Conservation (phyloP, 306 rosid genomes). For the Prunus fruticosa region DNA sequence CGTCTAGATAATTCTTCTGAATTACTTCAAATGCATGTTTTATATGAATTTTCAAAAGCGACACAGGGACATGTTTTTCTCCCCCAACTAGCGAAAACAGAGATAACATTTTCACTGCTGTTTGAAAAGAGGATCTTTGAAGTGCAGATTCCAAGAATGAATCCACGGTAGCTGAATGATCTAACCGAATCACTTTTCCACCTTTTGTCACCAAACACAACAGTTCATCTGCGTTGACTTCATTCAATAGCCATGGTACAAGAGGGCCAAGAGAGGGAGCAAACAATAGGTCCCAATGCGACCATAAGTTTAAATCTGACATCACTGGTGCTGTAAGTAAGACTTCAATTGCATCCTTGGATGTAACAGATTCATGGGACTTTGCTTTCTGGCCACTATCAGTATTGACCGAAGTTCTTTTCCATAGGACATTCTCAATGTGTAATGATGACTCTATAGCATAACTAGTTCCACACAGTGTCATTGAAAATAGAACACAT, state of each 20-base stretch:
- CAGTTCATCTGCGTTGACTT: constrained; percentile 57
- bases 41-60: constrained; percentile 75
- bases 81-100: constrained; percentile 71
- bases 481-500: constrained; percentile 64
- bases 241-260: constrained; percentile 69
- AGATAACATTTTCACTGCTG: constrained; percentile 73
- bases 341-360: constrained; percentile 62
- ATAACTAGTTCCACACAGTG: constrained; percentile 43
- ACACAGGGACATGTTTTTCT: constrained; percentile 56
- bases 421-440: constrained; percentile 34
- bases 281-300: constrained; percentile 85
- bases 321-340: constrained; percentile 76
- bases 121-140: constrained; percentile 70
- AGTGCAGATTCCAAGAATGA: constrained; percentile 83
- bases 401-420: constrained; percentile 26
- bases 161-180: constrained; percentile 68
- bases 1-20: constrained; percentile 50
- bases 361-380: constrained; percentile 33
- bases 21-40: constrained; percentile 70
- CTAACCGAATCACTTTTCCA: constrained; percentile 75
- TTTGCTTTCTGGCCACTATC: constrained; percentile 27
- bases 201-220: constrained; percentile 78
- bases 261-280: constrained; percentile 89
- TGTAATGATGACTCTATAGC: constrained; percentile 35
- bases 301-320: constrained; percentile 81